Conservation (phyloP, 1,139 yeast species). For the Entelexis paramagnoliae region DNA sequence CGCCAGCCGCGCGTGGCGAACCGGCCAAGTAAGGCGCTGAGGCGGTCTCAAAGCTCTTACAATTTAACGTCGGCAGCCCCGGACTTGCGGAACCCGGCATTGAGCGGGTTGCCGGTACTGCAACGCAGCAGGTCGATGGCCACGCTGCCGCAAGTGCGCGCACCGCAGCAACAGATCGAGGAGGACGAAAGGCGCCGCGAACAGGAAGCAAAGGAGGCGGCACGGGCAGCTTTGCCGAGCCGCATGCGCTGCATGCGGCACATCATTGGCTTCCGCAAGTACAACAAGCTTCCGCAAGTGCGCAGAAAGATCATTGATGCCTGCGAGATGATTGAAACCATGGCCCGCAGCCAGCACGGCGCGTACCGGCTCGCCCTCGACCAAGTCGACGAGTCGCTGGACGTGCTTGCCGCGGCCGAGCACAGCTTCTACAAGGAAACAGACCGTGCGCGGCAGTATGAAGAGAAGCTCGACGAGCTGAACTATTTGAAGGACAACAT, state of each 20-base stretch:
- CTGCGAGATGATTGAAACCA: neutral
- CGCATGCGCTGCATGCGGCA: conserved; percentile 7
- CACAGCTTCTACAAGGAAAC: conserved; percentile 3
- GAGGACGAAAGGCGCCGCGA: neutral
- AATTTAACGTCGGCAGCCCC: neutral
- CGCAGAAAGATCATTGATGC: neutral
- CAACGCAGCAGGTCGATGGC: neutral
- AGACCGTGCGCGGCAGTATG: conserved; percentile 8
- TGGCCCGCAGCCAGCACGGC: conserved; percentile 5
- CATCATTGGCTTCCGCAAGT: conserved; percentile 14
- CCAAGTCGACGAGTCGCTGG: conserved; percentile 8
- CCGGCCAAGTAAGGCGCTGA: neutral
- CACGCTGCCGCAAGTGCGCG: neutral
- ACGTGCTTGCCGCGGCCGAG: conserved; percentile 9
- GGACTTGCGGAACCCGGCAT: no score
- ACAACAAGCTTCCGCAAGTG: neutral
- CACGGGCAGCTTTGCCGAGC: neutral
- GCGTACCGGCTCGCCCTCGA: conserved; percentile 4
- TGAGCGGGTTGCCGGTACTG: neutral
- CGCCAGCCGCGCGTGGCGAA: no score
- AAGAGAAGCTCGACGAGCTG: conserved; percentile 12
- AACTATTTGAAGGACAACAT: conserved; percentile 14
- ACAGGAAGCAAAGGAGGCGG: neutral
- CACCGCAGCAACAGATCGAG: neutral
- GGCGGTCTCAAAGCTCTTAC: neutral